These are phyloP conservation scores for Zymoseptoria pseudotritici DNA, from an alignment of 2,329 filamentous ascomycete genomes.

Conservation along the genomic window DNA sequence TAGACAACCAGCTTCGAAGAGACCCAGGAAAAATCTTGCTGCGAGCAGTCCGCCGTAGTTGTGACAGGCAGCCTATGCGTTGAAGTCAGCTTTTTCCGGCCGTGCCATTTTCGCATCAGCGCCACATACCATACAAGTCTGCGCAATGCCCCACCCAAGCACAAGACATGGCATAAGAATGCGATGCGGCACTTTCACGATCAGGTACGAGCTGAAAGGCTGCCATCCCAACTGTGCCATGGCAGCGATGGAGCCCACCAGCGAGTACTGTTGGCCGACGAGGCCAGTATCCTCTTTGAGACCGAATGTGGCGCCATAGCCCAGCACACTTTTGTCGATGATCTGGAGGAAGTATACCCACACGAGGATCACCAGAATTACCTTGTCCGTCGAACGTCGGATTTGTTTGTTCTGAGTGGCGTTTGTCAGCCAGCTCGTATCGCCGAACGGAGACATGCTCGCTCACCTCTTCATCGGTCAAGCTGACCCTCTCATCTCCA, in stretches of 20 bases:
- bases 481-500: slow-evolving; percentile 21
- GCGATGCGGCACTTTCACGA: slow-evolving; percentile 56
- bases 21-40: slow-evolving; percentile 57
- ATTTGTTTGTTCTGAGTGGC: slow-evolving; percentile 44
- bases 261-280: slow-evolving; percentile 43
- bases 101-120: too few species aligned
- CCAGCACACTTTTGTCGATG: slow-evolving; percentile 49
- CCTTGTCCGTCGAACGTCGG: slow-evolving; percentile 53
- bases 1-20: slow-evolving; percentile 59
- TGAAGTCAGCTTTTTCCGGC: too few species aligned
- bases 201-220: slow-evolving; percentile 56
- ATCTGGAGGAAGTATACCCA: slow-evolving; percentile 56
- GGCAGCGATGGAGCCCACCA: slow-evolving; percentile 43
- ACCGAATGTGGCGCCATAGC: slow-evolving; percentile 43
- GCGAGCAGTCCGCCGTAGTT: slow-evolving; percentile 54
- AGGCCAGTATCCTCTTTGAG: slow-evolving; percentile 38
- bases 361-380: slow-evolving; percentile 48
- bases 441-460: background rate
- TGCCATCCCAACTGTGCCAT: slow-evolving; percentile 53
- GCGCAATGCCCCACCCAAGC: slow-evolving; percentile 53
- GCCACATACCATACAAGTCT: slow-evolving; percentile 44
- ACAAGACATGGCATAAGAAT: slow-evolving; percentile 59
- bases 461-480: slow-evolving; percentile 33
- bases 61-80: slow-evolving; percentile 42
- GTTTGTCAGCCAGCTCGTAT: background rate